Evolutionary conservation across 257 asterid species (phyloP), one percentile per base, ranked within the genome.

Genomic region (Rehmannia glutinosa): DNA sequence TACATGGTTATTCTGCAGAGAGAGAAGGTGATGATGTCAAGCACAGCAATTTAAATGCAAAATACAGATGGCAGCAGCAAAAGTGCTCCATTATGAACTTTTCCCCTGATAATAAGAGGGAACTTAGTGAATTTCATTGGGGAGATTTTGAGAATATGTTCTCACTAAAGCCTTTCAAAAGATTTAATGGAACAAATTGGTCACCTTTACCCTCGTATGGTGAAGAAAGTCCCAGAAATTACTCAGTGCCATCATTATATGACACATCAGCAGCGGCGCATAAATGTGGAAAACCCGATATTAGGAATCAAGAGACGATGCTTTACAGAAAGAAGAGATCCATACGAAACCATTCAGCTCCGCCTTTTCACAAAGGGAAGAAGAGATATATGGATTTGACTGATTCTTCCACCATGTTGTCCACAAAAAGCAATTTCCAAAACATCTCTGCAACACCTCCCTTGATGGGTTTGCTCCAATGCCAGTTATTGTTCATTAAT

Each of bases 281-380:
- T 50, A 72, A 67, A 8, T 64, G 46, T 68, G 75, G 63, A 71
- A 72, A 65, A 56, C 71, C 56, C 41, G 59, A 38, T 64, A 43
- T 53, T 17, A 69, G 77, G 56, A 75, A 71, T 45, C 75, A 54
- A 75, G 65, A 71, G 54, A 55, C 57, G 57, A 47, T 41, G 25
- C 64, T 19, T 54, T 68, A 75, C 47, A 63, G 55, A 58, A 67
- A 63, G 70, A 84, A 64, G 63, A 73, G 77, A 20, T 77, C 63
- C 56, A 36, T 69, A 65, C 86, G 97, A 83, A 81, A 97, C 77
- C 79, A 68, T 73, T 88, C 99, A 73, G 97, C 99, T 73, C 99
- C 96, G 36, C 99, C 97, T 66, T 78, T 77, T 83, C 79, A 81
- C 83, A 80, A 68, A 73, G 71, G 80, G 73, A 87, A 83, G 80